These are phyloP conservation scores for Cladophialophora carrionii DNA, from an alignment of 2,329 filamentous ascomycete genomes.

Conservation along the genomic window DNA sequence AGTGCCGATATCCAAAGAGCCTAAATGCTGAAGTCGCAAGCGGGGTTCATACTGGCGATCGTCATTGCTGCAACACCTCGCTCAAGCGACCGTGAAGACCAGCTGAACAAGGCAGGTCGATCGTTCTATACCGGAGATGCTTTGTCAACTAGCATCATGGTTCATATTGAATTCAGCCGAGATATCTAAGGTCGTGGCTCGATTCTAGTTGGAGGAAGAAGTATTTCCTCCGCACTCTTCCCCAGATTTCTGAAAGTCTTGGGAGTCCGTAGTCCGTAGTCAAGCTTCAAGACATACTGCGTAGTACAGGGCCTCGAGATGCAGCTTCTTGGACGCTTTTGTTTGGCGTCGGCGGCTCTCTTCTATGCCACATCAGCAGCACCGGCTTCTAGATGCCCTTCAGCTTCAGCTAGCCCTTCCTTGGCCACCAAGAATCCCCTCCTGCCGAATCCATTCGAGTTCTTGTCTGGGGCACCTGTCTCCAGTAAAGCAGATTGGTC, in stretches of 20 bases:
- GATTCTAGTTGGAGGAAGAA: background rate
- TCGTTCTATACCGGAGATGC: slow-evolving; percentile 2
- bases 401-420: slow-evolving; percentile 2
- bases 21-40: background rate
- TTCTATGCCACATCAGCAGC: background rate
- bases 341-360: background rate
- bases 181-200: background rate
- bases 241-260: background rate
- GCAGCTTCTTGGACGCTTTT: background rate
- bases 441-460: slow-evolving; percentile 53
- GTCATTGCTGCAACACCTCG: background rate
- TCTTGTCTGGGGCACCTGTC: slow-evolving; percentile 50
- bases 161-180: background rate
- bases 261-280: background rate
- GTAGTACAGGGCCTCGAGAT: background rate
- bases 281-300: background rate
- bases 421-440: slow-evolving; percentile 14
- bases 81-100: background rate
- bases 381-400: slow-evolving; percentile 1
- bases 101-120: slow-evolving; percentile 8
- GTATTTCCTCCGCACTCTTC: background rate
- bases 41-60: background rate
- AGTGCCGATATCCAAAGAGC: slow-evolving; percentile 1
- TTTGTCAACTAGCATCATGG: background rate
- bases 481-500: slow-evolving; percentile 53